Evolutionary conservation across 2,329 filamentous ascomycete genomes (phyloP), one percentile per base, ranked within the genome.

Genomic region (Cadophora malorum): DNA sequence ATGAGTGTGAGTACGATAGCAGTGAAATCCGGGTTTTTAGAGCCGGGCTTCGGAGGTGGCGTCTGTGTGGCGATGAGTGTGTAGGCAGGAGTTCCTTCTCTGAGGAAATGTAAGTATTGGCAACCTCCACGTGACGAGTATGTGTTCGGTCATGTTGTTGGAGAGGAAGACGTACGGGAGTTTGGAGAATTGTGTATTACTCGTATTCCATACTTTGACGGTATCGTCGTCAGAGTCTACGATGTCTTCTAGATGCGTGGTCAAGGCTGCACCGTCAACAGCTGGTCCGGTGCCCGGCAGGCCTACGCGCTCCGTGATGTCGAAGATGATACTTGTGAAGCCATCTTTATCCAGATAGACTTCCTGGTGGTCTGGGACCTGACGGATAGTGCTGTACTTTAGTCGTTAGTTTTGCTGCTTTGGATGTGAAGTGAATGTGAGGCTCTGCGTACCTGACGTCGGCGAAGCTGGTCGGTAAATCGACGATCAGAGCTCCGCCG

Each of bases 321-420:
- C 95, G 79, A 97, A 86, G 74, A 97, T 94, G 78, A 97, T 89
- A 80, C 88, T 94, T 3, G 92, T 93, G 79, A 94, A 94, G 61
- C 93, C 94, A 70, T 91, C 86, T 71, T 87, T 85, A 78, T 96
- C 93, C 76, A 97, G 90, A 82, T 90, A 97, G 74, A 97, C 91
- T 83, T 97, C 95, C 82, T 98, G 94, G 79, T 96, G 92, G 78
- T 95, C 90, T 62, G 91, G 91, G 5, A 94, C 88, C 80, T 93
- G 86, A 71, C 91, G 89, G 73, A 94, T 85, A 65, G 86, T 85
- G 81, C 91, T 93, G 70, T n/a, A 14, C 28, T 23, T 33, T 52
- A 50, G 73, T 72, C 72, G 70, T 75, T 67, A 55, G 59, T 67
- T 64, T 66, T 59, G 49, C 9, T 14, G 23, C 12, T 14, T 55